phyloP scores from a whole-genome alignment of 1,284 basidiomycete species.

The Schizophyllum amplum region DNA sequence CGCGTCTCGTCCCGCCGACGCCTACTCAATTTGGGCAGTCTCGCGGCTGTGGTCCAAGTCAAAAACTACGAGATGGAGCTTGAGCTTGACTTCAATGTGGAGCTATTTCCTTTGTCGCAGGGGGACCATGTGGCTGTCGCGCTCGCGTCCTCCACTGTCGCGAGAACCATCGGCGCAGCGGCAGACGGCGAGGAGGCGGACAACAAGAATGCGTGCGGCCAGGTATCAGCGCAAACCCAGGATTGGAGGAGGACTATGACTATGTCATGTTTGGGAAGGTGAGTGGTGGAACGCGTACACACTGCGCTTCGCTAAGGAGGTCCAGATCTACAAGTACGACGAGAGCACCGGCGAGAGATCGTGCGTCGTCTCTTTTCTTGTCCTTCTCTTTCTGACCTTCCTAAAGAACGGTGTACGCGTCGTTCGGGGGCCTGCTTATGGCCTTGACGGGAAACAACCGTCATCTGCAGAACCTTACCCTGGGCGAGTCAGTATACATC shows the following conservation, averaged over 20 bases:
- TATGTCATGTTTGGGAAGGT: conserved; percentile 99
- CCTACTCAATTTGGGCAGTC: conserved; percentile 37
- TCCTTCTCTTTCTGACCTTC: conserved; percentile 8
- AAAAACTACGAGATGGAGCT: conserved; percentile 87
- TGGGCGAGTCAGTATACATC: conserved; percentile 90
- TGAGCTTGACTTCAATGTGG: conserved; percentile 86
- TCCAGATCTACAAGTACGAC: conserved; percentile 94
- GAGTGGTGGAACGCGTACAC: conserved; percentile 17
- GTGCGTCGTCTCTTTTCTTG: conserved; percentile 34
- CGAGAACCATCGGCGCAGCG: conserved; percentile 39
- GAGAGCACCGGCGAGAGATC: conserved; percentile 77
- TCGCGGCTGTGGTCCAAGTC: conserved; percentile 81
- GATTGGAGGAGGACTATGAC: conserved; percentile 93
- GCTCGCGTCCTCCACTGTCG: conserved; percentile 75
- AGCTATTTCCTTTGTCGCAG: conserved; percentile 68
- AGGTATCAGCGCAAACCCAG: conserved; percentile 78
- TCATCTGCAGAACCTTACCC: conserved; percentile 87
- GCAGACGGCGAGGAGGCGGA: conserved; percentile 56
- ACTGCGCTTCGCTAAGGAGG: not conserved
- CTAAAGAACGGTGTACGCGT: conserved; percentile 85
- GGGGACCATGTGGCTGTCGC: conserved; percentile 81
- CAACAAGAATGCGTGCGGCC: conserved; percentile 83
- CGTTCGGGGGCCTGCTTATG: conserved; percentile 95
- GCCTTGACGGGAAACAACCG: conserved; percentile 90
- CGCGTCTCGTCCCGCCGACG: not conserved